Evolutionary conservation across 2,329 filamentous ascomycete genomes (phyloP), one percentile per base, ranked within the genome.

Genomic region (Sporothrix humicola): DNA sequence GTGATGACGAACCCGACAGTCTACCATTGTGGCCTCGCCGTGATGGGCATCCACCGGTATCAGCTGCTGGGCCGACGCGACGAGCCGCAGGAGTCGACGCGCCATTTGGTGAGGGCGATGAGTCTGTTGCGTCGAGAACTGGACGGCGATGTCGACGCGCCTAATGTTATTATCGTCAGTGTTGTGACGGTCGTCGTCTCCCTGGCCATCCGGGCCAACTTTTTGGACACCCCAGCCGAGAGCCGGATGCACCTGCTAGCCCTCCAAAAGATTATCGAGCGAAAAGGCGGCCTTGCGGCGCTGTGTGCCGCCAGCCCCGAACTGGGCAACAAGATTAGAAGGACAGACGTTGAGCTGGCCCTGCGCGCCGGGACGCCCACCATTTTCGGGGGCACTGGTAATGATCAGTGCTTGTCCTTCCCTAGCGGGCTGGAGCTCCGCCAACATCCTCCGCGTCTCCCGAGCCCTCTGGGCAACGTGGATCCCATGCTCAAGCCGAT

Each of bases 161-260:
- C 8, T 12, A 50, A 69, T 10, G 17, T 50, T 12, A 50, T 42
- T 44, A n/a, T 23, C 8, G 15, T 59, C 42, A 17, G 59, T 20
- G 10, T 44, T 6, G 44, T 54, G 8, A 17, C 68, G 31, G 68
- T 69, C 52, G 50, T 69, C 68, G 20, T 58, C 68, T 69, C 68
- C 50, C 68, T 69, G 50, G 68, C 68, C n/a, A 50, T 69, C 26
- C 68, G 68, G 20, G 68, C 68, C 26, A 69, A 69, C n/a, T 50
- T 69, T 37, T 26, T n/a, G 15, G 68, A 26, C 31, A 15, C 48
- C 1, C 6, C 31, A 7, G 50, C 15, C 50, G 68, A 69, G 20
- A 23, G 68, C 52, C 50, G 68, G 10, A 69, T 31, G 7, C 68
- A 69, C 31, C 50, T 69, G 50, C 68, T 10, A 3, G 68, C 68